Evolutionary conservation across 2,329 filamentous ascomycete genomes (phyloP).

Genomic region (Macrophomina phaseolina): DNA sequence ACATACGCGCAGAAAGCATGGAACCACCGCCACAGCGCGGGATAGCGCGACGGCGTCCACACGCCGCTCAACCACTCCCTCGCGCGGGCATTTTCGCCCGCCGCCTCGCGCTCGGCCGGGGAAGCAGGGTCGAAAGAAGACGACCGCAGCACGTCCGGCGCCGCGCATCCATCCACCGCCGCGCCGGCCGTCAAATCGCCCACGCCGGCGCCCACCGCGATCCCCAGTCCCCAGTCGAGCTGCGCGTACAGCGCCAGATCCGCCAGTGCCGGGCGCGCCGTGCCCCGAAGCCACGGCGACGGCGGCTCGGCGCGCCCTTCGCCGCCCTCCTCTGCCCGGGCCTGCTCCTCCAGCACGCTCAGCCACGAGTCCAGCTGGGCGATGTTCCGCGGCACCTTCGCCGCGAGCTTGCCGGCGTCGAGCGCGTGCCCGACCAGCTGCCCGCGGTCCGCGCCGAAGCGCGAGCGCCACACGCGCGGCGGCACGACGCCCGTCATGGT

Average conservation of each 20-base stretch:
- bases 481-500: too few relatives aligned
- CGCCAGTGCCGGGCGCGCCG: slow-evolving; percentile 41
- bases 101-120: slow-evolving; percentile 6
- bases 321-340: slow-evolving; percentile 32
- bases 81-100: neutral
- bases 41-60: slow-evolving; percentile 47
- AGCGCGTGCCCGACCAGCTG: too few relatives aligned
- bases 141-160: neutral
- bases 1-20: slow-evolving; percentile 41
- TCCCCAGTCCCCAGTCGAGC: slow-evolving; percentile 47
- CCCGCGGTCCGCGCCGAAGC: too few relatives aligned
- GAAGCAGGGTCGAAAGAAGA: too few relatives aligned
- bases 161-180: slow-evolving; percentile 33
- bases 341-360: slow-evolving; percentile 44
- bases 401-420: slow-evolving; percentile 42
- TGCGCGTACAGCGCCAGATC: slow-evolving; percentile 49
- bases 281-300: slow-evolving; percentile 43
- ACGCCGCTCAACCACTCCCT: slow-evolving; percentile 34
- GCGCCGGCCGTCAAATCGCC: slow-evolving; percentile 45
- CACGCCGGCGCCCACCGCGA: slow-evolving; percentile 43
- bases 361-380: slow-evolving; percentile 46
- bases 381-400: slow-evolving; percentile 48
- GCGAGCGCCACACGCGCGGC: too few relatives aligned
- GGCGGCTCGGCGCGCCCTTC: neutral
- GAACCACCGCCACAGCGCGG: slow-evolving; percentile 45